phyloP scores from a whole-genome alignment of 2,329 filamentous ascomycete species.

The Aspergillus sp. region DNA sequence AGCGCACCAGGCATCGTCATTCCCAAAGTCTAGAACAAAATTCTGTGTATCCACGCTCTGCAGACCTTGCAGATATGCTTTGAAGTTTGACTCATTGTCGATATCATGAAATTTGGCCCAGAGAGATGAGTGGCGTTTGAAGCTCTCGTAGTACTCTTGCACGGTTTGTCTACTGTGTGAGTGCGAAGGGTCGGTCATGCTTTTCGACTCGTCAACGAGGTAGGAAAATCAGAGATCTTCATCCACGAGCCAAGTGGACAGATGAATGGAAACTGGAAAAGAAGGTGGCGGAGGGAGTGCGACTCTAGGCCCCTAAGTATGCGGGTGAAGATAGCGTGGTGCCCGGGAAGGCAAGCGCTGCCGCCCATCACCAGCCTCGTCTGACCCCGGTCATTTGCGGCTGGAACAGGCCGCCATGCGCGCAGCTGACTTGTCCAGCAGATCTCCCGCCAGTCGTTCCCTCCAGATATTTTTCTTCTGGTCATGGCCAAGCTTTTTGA shows the following conservation, averaged over 20 bases:
- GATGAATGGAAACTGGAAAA: neutral
- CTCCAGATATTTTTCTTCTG: too few species aligned
- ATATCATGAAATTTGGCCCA: constrained; percentile 35
- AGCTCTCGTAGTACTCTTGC: constrained; percentile 33
- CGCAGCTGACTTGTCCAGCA: neutral
- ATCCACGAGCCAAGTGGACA: neutral
- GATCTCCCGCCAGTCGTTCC: neutral
- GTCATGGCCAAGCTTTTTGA: too few species aligned
- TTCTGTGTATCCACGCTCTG: constrained; percentile 33
- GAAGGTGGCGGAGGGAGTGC: neutral
- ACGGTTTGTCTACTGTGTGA: constrained; percentile 17
- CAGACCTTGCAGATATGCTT: constrained; percentile 27
- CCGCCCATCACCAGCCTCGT: constrained; percentile 1
- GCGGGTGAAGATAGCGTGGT: neutral
- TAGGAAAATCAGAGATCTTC: neutral
- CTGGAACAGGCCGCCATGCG: neutral
- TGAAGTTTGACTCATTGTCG: constrained; percentile 35
- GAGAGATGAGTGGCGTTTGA: constrained; percentile 19
- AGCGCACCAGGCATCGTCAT: constrained; percentile 41
- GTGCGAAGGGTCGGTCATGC: constrained; percentile 13
- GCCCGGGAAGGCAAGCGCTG: neutral
- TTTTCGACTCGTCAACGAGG: neutral
- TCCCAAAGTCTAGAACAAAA: constrained; percentile 46
- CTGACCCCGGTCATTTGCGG: constrained; percentile 2
- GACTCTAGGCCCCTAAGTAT: neutral